Percentiles rank a stretch among this genome's conserved stretches.
These are phyloP conservation scores for Penicillium silybi DNA, from an alignment of 495 filamentous ascomycete genomes.

Conservation along the genomic window DNA sequence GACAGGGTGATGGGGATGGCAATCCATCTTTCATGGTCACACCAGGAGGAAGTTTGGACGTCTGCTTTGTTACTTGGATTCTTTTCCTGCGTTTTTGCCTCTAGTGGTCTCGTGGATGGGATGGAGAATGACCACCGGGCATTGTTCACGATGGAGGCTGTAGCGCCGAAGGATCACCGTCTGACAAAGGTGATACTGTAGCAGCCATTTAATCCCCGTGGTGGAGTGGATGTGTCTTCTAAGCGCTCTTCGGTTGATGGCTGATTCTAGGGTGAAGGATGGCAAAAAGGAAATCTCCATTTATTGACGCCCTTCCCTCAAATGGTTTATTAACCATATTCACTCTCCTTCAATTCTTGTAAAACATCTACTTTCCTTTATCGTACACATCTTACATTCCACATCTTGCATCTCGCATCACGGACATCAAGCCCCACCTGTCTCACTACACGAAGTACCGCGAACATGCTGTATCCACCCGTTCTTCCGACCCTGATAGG, in stretches of 20 bases:
- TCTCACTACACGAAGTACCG: background rate
- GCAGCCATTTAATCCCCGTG: background rate
- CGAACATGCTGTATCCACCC: conserved; percentile 11
- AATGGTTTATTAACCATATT: background rate
- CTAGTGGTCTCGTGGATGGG: background rate
- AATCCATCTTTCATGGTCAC: background rate
- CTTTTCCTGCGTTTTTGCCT: background rate
- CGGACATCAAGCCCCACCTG: background rate
- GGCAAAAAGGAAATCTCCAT: background rate
- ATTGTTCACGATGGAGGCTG: background rate
- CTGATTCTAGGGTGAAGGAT: background rate
- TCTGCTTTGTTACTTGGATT: background rate
- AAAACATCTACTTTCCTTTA: background rate
- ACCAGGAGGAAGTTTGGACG: background rate
- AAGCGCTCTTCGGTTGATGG: background rate
- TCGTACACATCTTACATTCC: too few relatives aligned
- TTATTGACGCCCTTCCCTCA: background rate
- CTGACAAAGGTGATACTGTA: conserved; percentile 13
- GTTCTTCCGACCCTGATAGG: conserved; percentile 10
- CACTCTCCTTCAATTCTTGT: background rate
- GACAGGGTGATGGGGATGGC: background rate
- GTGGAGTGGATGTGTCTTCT: background rate
- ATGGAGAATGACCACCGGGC: background rate
- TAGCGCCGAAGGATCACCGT: background rate
- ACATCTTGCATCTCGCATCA: background rate